Evolutionary conservation across 2,329 filamentous ascomycete genomes (phyloP).

Genomic region (Exophiala calicioides): DNA sequence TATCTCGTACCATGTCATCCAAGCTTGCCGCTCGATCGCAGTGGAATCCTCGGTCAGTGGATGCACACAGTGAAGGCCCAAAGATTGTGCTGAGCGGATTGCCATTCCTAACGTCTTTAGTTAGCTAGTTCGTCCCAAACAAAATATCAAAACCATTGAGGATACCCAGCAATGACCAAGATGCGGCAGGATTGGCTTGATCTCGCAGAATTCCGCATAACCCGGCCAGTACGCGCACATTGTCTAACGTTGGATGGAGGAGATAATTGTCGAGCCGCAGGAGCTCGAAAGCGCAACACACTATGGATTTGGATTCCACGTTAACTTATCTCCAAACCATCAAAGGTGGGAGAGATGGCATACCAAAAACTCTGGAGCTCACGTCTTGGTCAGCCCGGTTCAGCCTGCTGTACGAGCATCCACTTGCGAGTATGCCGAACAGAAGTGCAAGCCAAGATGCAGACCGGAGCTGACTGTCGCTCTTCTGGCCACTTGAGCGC

Average conservation of each 20-base stretch:
- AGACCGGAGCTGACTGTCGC: slow-evolving; percentile 13
- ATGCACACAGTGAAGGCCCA: slow-evolving; percentile 10
- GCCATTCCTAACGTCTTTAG: slow-evolving; percentile 8
- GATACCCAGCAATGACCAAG: slow-evolving; percentile 16
- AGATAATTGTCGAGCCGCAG: slow-evolving; percentile 15
- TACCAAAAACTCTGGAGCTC: slow-evolving; percentile 16
- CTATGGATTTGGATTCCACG: slow-evolving; percentile 2
- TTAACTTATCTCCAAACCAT: neutral
- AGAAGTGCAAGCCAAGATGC: slow-evolving; percentile 15
- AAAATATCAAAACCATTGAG: neutral
- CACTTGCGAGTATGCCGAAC: slow-evolving; percentile 8
- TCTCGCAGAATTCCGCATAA: slow-evolving; percentile 6
- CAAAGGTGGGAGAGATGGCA: neutral
- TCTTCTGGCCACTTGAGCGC: slow-evolving; percentile 9
- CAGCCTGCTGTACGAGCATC: slow-evolving; percentile 8
- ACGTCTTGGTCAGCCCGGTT: slow-evolving; percentile 2
- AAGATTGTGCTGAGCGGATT: slow-evolving; percentile 10
- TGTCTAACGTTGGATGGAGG: slow-evolving; percentile 11
- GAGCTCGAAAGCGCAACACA: slow-evolving; percentile 14
- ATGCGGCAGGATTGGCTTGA: slow-evolving; percentile 12
- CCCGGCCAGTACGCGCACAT: slow-evolving; percentile 8
- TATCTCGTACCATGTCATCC: slow-evolving; percentile 13
- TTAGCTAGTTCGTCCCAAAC: neutral
- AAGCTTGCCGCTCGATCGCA: slow-evolving; percentile 6
- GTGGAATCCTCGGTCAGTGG: slow-evolving; percentile 5